Evolutionary conservation across 495 filamentous ascomycete genomes (phyloP).

Genomic region (Bryoglossum gracile): DNA sequence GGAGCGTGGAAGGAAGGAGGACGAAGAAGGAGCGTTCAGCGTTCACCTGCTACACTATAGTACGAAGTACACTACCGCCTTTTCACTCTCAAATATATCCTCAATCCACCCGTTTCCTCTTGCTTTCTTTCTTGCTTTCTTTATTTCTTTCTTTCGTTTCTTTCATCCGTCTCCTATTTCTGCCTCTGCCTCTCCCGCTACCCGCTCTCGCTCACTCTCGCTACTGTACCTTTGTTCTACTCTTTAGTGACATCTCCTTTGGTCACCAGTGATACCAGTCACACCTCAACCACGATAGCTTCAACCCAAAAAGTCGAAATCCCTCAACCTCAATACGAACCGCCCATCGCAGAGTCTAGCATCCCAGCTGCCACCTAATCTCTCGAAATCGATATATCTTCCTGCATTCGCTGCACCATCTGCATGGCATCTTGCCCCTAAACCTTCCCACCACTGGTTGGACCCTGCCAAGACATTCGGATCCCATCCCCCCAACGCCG

Average conservation of each 20-base stretch:
- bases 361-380: too few relatives aligned
- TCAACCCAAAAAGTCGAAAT: not conserved
- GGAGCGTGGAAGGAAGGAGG: too few relatives aligned
- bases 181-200: too few relatives aligned
- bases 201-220: too few relatives aligned
- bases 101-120: not conserved
- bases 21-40: too few relatives aligned
- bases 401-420: not conserved
- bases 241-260: too few relatives aligned
- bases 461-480: constrained; percentile 9
- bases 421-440: not conserved
- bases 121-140: not conserved
- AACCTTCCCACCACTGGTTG: not conserved
- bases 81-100: not conserved
- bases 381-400: too few relatives aligned
- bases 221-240: too few relatives aligned
- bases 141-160: too few relatives aligned
- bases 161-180: too few relatives aligned
- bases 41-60: too few relatives aligned
- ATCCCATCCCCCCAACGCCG: not conserved
- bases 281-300: not conserved
- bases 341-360: too few relatives aligned
- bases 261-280: not conserved
- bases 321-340: not conserved
- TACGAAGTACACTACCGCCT: not conserved